Percentiles rank a stretch among this genome's conserved stretches.
phyloP scores from a whole-genome alignment of 2,329 filamentous ascomycete species.

The Cladobotryum mycophilum region DNA sequence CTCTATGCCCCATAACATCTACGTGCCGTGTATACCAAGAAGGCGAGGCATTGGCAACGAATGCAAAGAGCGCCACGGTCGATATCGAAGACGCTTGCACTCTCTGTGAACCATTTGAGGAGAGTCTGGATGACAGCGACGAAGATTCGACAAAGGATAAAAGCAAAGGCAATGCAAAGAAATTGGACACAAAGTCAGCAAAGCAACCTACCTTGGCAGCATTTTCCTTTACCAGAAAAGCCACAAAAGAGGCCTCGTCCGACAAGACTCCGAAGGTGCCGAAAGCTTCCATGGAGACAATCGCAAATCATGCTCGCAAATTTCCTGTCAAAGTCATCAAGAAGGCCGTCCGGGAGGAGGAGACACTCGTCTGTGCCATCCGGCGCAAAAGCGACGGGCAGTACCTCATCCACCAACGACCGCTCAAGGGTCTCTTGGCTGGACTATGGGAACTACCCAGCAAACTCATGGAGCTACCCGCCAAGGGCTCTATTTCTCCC shows the following conservation, averaged over 20 bases:
- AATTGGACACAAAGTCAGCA: constrained; percentile 14
- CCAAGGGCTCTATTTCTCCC: constrained; percentile 17
- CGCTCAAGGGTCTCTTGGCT: constrained; percentile 48
- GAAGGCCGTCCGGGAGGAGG: constrained; percentile 46
- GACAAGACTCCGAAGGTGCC: neutral
- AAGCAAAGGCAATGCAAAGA: constrained; percentile 1
- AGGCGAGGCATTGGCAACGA: constrained; percentile 30
- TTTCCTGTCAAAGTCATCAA: constrained; percentile 48
- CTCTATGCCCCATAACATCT: constrained; percentile 41
- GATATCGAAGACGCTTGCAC: constrained; percentile 48
- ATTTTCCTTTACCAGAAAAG: constrained; percentile 27
- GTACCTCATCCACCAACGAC: constrained; percentile 45
- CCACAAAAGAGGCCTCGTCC: neutral
- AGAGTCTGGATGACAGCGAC: constrained; percentile 21
- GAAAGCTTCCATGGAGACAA: constrained; percentile 25
- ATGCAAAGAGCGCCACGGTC: constrained; percentile 5
- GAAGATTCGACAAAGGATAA: constrained; percentile 12
- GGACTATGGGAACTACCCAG: constrained; percentile 53
- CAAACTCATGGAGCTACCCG: constrained; percentile 23
- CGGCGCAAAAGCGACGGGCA: constrained; percentile 33
- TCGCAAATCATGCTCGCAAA: constrained; percentile 40
- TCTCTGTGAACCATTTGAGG: constrained; percentile 42
- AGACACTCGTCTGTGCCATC: constrained; percentile 49
- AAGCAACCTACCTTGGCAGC: constrained; percentile 29
- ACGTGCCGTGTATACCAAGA: constrained; percentile 48